phyloP scores from a whole-genome alignment of 2,329 filamentous ascomycete genomes.

The Epichloe sibirici region DNA sequence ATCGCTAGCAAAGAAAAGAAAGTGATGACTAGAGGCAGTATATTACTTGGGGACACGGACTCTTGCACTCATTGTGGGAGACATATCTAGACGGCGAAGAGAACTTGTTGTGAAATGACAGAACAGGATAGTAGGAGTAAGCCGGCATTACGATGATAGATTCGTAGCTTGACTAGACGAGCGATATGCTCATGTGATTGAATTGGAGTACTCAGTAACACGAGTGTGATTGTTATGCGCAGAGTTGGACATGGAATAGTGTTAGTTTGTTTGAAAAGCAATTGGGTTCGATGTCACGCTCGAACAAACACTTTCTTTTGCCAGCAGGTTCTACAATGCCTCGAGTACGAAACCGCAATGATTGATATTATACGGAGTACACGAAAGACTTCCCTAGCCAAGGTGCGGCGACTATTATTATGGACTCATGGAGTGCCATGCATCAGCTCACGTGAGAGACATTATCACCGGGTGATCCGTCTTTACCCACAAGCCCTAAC shows the following conservation, averaged over 20 bases:
- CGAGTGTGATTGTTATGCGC: neutral
- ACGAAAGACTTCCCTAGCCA: too few species aligned
- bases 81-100: neutral
- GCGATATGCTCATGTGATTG: constrained; percentile 4
- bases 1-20: constrained; percentile 5
- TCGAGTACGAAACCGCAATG: too few species aligned
- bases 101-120: neutral
- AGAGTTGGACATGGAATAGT: neutral
- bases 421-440: neutral
- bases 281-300: too few species aligned
- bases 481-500: constrained; percentile 24
- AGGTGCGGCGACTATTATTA: too few species aligned
- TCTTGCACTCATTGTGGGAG: neutral
- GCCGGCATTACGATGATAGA: neutral
- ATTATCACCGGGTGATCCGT: neutral
- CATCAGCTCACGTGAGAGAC: constrained; percentile 2
- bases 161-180: constrained; percentile 12
- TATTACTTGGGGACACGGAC: neutral
- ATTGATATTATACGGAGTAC: too few species aligned
- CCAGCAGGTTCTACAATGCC: too few species aligned
- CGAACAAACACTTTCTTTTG: neutral
- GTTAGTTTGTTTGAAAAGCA: neutral
- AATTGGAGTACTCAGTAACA: neutral
- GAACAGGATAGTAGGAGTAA: neutral
- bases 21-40: neutral